Base-by-base conservation (phyloP, 2,329 filamentous ascomycete species). In the Pseudocercospora fijiensis region DNA sequence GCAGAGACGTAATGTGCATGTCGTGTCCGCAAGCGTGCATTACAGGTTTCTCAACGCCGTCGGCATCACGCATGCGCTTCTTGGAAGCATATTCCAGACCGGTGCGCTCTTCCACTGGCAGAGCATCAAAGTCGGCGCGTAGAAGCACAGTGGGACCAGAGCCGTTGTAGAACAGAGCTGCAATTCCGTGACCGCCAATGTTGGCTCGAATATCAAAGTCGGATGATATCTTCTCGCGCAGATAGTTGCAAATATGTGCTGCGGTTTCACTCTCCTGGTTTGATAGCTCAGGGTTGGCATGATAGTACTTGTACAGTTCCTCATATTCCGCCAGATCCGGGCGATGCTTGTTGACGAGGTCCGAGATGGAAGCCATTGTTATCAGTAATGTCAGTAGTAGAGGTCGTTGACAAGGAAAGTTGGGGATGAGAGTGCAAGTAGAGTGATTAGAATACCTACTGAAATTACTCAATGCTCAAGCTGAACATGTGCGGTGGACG, bases 21-120 rank as follows among this genome's bases (percentile, higher is more conserved):
- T 88, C 86, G 69, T 90, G 87, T 0, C 87, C 88, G 72, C 87
- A 90, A 22, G 86, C 87, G 73, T 90, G 88, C 87, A 90, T 89
- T 0, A 87, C 83, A 0, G 84, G 83, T 58, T 82, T 82, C 60
- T 80, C 76, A 0, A 77, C 72, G 0, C 84, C 84, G 8, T 83
- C 79, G 2, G 73, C 62, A 24, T 76, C 74, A 66, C 83, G 80
- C 30, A 75, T 76, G 9, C 69, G 72, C 64, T 68, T 77, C 11
- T 70, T 82, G 70, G 84, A 86, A 0, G 85, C 82, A 70, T 88
- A 89, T 0, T 76, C 70, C 0, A 89, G 74, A 0, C 79, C 81
- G 0, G 85, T 87, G 20, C 77, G 74, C 72, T 89, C 87, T 61
- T 80, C 69, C 0, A 88, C 77, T 0, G 86, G 86, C 0, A 89